Conservation (phyloP, 331 rosid genomes). For the Rosa hybrid region DNA sequence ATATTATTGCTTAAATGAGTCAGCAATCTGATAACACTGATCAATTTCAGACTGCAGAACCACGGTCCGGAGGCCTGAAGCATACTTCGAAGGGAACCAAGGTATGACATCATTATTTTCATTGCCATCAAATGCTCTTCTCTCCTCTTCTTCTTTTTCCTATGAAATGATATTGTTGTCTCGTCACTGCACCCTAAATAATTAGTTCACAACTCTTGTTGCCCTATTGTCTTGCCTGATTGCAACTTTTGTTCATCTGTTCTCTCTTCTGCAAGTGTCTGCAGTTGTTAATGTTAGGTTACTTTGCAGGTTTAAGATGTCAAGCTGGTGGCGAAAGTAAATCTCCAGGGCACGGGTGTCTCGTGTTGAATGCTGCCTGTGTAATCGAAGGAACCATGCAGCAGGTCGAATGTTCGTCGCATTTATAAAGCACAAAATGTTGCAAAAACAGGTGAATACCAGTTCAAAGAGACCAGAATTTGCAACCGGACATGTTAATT, state of each 20-base stretch:
- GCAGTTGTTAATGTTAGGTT: background rate
- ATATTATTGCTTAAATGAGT: background rate
- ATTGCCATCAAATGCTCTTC: background rate
- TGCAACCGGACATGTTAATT: background rate
- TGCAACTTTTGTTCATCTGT: background rate
- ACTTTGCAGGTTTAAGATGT: slow-evolving; percentile 23
- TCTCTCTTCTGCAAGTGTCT: background rate
- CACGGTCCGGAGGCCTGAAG: background rate
- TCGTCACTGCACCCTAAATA: background rate
- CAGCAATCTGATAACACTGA: slow-evolving; percentile 8
- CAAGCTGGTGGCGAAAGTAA: slow-evolving; percentile 22
- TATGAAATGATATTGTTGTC: background rate
- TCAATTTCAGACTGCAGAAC: slow-evolving; percentile 21
- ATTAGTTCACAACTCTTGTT: background rate
- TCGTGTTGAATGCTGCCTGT: background rate
- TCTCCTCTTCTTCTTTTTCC: background rate
- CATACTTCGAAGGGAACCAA: slow-evolving; percentile 24
- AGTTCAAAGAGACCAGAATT: background rate
- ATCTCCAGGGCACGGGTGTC: slow-evolving; percentile 9
- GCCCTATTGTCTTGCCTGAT: background rate
- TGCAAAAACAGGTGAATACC: background rate
- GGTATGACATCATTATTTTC: background rate
- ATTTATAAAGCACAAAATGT: background rate
- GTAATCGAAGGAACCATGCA: background rate
- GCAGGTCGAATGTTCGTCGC: background rate